Evolutionary conservation across 768 basidiomycete species (phyloP).

Genomic region (Suillus discolor): DNA sequence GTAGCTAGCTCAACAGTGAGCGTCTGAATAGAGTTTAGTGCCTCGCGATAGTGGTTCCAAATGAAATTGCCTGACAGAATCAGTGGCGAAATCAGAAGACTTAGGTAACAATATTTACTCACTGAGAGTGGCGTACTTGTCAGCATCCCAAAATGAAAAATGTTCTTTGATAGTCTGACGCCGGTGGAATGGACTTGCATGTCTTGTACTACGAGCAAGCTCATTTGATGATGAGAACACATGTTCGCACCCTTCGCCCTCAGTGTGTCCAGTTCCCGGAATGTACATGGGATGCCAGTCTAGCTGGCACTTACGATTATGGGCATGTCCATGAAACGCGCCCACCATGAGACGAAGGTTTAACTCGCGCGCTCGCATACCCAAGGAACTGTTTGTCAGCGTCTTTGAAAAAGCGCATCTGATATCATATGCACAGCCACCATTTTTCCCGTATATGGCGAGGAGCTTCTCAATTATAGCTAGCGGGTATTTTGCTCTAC

Average conservation of each 20-base stretch:
- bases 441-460: conserved; percentile 15
- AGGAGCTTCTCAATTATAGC: conserved; percentile 20
- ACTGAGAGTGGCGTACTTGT: background rate
- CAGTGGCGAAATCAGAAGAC: background rate
- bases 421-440: conserved; percentile 10
- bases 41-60: background rate
- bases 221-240: background rate
- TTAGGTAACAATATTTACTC: background rate
- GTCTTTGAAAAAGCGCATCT: conserved; percentile 18
- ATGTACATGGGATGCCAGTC: background rate
- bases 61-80: background rate
- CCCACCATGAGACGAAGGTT: conserved; percentile 7
- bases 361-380: conserved; percentile 3
- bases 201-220: background rate
- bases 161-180: background rate
- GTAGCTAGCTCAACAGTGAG: background rate
- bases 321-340: background rate
- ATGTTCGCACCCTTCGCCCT: background rate
- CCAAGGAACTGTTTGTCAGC: conserved; percentile 16
- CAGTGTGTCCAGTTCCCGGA: background rate
- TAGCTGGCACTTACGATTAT: background rate
- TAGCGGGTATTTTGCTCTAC: background rate
- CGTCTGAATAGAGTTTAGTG: background rate
- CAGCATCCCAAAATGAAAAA: background rate
- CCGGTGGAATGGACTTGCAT: background rate